Evolutionary conservation across 441 rosid genomes (phyloP).

Genomic region (Erodium trifolium): DNA sequence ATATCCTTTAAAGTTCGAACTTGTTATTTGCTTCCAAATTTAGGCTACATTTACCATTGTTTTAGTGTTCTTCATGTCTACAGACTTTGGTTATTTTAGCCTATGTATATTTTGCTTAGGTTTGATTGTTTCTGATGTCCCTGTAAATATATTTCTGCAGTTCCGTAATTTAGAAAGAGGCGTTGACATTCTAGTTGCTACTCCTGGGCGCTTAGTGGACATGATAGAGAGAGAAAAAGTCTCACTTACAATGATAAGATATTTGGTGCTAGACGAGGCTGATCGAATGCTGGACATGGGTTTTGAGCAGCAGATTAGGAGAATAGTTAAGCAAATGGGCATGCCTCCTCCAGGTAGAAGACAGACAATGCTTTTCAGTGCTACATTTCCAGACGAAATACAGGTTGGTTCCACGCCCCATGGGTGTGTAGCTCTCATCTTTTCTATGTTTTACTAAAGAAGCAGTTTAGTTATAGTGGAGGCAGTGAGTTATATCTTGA

Average conservation of each 20-base stretch:
- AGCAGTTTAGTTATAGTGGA: background rate
- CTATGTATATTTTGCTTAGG: background rate
- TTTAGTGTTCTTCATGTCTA: background rate
- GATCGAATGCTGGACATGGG: slow-evolving; percentile 40
- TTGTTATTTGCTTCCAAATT: background rate
- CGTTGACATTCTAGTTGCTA: slow-evolving; percentile 34
- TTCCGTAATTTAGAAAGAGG: slow-evolving; percentile 27
- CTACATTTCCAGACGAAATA: slow-evolving; percentile 34
- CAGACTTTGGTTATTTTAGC: too few relatives aligned
- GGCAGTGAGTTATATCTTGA: background rate
- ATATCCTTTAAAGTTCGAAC: background rate
- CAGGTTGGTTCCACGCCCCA: slow-evolving; percentile 19
- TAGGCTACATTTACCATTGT: background rate
- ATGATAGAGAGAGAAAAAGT: slow-evolving; percentile 29
- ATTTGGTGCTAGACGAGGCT: slow-evolving; percentile 35
- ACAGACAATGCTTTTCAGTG: slow-evolving; percentile 37
- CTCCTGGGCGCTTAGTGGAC: slow-evolving; percentile 35
- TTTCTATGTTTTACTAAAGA: background rate
- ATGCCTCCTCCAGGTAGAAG: slow-evolving; percentile 32
- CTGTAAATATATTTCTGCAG: slow-evolving; percentile 12
- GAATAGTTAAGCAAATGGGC: slow-evolving; percentile 28
- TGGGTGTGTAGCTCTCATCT: background rate
- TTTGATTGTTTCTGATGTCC: slow-evolving; percentile 8
- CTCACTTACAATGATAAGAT: slow-evolving; percentile 25
- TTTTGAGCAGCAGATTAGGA: slow-evolving; percentile 35